Evolutionary conservation across 345 rosid genomes (phyloP), one percentile per base, ranked within the genome.

Genomic region (Eucalyptus paniculata): DNA sequence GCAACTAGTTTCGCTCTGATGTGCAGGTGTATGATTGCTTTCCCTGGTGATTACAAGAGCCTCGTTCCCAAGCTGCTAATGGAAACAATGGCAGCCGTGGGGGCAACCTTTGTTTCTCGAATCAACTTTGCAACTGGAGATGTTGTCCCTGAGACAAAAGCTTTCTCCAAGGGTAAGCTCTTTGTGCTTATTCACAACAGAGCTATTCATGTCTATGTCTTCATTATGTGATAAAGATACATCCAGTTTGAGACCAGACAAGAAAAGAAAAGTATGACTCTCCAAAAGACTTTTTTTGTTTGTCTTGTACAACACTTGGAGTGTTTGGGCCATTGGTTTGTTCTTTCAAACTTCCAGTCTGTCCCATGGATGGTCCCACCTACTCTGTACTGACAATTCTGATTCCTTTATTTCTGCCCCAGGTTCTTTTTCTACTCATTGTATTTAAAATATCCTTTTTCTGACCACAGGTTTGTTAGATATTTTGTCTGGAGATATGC

Each of bases 131-230:
- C 98, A 54, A 93, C 96, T 87, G 99, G 97, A 91, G 97, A 98
- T 89, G 98, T 94, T 90, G 95, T 95, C 93, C 99, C 98, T 62
- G 99, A 98, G 93, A 97, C 99, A 72, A 97, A 95, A 93, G 91
- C 99, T 83, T 96, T 98, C 87, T 92, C 96, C 88, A 98, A 97
- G 95, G 99, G 99, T 98, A 44, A 32, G n/a, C 62, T 26, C 47
- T 40, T 53, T 26, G 34, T 50, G 28, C 77, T 53, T 26, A 54
- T 47, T 82, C 28, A 49, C 28, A n/a, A 21, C 24, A 5, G 24
- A 14, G 56, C 86, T 56, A 21, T 87, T 51, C 30, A 86, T 51
- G 23, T 37, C 42, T 86, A 21, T 21, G 30, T 40, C 47, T 77
- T 11, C 17, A 77, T 77, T 40, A 77, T 21, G 85, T 21, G 85